These are phyloP conservation scores for Hanseniaspora lachancei DNA, from an alignment of 805 yeast genomes.

Conservation along the genomic window DNA sequence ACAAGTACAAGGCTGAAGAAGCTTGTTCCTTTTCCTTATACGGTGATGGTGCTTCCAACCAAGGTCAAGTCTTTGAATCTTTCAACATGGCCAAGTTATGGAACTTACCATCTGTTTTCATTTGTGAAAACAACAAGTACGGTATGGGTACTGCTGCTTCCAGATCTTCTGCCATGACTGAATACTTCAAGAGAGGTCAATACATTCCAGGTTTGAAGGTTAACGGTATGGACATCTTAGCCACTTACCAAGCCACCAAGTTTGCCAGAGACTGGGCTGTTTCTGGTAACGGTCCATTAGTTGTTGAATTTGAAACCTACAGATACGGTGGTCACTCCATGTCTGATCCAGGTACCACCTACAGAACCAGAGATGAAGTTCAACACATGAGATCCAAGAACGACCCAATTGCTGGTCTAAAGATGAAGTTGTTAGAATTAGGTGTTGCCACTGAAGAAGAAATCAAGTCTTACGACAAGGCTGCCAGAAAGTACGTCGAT, in stretches of 20 bases:
- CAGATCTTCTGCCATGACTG: slow-evolving; percentile 91
- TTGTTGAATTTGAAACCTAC: slow-evolving; percentile 93
- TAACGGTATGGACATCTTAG: slow-evolving; percentile 96
- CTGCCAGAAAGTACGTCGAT: slow-evolving; percentile 89
- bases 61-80: slow-evolving; percentile 96
- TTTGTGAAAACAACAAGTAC: slow-evolving; percentile 97
- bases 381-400: slow-evolving; percentile 98
- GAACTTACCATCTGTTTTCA: slow-evolving; percentile 87
- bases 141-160: slow-evolving; percentile 99
- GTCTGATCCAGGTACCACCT: slow-evolving; percentile 99
- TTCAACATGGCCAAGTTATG: slow-evolving; percentile 98
- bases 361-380: slow-evolving; percentile 99
- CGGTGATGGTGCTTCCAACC: slow-evolving; percentile 99
- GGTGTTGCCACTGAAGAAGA: slow-evolving; percentile 87
- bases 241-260: slow-evolving; percentile 89
- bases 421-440: slow-evolving; percentile 69
- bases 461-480: slow-evolving; percentile 87
- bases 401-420: slow-evolving; percentile 95
- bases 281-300: slow-evolving; percentile 89
- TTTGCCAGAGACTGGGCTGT: slow-evolving; percentile 94
- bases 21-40: slow-evolving; percentile 78
- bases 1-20: slow-evolving; percentile 74
- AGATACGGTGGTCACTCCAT: slow-evolving; percentile 99
- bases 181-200: slow-evolving; percentile 98
- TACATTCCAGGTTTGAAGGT: slow-evolving; percentile 97